Evolutionary conservation across 192 early-diverging fungal genomes (phyloP).

Genomic region (Coemansia sp.): DNA sequence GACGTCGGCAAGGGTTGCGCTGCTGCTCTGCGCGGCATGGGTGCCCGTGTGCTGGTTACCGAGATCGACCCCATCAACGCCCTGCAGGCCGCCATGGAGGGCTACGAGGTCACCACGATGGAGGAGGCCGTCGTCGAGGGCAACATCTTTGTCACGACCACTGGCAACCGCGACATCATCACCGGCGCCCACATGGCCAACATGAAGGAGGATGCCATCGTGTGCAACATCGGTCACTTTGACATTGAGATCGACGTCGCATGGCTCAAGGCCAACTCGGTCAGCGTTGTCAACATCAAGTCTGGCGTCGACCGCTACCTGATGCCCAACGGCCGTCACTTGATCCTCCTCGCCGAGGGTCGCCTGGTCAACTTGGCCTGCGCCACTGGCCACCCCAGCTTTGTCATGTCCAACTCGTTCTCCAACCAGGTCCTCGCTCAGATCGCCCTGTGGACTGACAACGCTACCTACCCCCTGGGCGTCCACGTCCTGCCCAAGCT

Average conservation of each 20-base stretch:
- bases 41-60: slow-evolving; percentile 96
- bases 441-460: slow-evolving; percentile 98
- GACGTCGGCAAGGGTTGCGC: slow-evolving; percentile 99
- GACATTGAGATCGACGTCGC: slow-evolving; percentile 99
- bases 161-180: slow-evolving; percentile 99
- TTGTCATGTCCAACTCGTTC: slow-evolving; percentile 99
- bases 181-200: slow-evolving; percentile 85
- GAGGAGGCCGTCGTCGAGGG: slow-evolving; percentile 88
- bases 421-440: slow-evolving; percentile 98
- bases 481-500: slow-evolving; percentile 99
- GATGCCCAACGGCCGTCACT: slow-evolving; percentile 87
- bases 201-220: slow-evolving; percentile 99
- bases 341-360: slow-evolving; percentile 98
- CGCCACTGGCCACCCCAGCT: slow-evolving; percentile 98
- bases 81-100: slow-evolving; percentile 99
- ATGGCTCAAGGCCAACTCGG: slow-evolving; percentile 96
- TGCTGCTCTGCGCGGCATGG: slow-evolving; percentile 96
- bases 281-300: slow-evolving; percentile 92
- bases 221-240: slow-evolving; percentile 99
- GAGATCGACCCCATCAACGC: slow-evolving; percentile 99
- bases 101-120: slow-evolving; percentile 99
- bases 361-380: slow-evolving; percentile 99
- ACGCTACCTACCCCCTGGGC: slow-evolving; percentile 84
- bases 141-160: slow-evolving; percentile 99
- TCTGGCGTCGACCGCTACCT: slow-evolving; percentile 97